These are phyloP conservation scores for Metschnikowia colocasiae DNA, from an alignment of 805 yeast species.

Conservation along the genomic window DNA sequence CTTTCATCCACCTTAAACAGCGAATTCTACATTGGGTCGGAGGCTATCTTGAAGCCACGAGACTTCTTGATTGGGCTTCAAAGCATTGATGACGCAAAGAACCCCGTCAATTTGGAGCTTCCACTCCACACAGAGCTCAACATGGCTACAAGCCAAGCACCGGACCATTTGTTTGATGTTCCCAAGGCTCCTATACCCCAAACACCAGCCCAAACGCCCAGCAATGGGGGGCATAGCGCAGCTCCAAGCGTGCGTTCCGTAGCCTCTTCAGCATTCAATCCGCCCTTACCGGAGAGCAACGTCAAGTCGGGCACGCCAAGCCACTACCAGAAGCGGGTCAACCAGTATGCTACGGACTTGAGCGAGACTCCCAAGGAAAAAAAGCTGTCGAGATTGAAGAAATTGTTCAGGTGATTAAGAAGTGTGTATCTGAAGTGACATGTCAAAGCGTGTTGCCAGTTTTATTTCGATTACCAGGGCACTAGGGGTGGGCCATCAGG, in stretches of 20 bases:
- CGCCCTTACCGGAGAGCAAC: slow-evolving; percentile 7
- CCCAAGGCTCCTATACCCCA: slow-evolving; percentile 9
- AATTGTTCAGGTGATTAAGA: slow-evolving; percentile 14
- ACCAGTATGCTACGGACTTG: slow-evolving; percentile 14
- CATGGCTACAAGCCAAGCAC: slow-evolving; percentile 15
- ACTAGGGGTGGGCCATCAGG: too few species aligned
- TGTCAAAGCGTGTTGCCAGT: too few species aligned
- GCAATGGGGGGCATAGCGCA: neutral
- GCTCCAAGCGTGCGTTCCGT: neutral
- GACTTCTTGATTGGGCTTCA: slow-evolving; percentile 44
- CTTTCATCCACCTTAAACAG: slow-evolving; percentile 57
- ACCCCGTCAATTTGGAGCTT: slow-evolving; percentile 41
- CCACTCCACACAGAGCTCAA: slow-evolving; percentile 13
- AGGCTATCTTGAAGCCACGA: slow-evolving; percentile 46
- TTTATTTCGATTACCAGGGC: too few species aligned
- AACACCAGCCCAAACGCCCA: neutral
- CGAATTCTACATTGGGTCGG: slow-evolving; percentile 52
- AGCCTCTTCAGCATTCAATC: slow-evolving; percentile 7
- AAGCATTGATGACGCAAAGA: slow-evolving; percentile 34
- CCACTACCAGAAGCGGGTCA: slow-evolving; percentile 14
- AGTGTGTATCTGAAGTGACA: too few species aligned
- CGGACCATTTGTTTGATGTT: slow-evolving; percentile 16
- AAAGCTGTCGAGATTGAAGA: slow-evolving; percentile 19
- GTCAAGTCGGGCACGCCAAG: slow-evolving; percentile 8
- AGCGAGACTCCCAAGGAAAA: slow-evolving; percentile 16